Base-by-base conservation (phyloP, 192 early-diverging fungal species). In the Irineochytrium annulatum region DNA sequence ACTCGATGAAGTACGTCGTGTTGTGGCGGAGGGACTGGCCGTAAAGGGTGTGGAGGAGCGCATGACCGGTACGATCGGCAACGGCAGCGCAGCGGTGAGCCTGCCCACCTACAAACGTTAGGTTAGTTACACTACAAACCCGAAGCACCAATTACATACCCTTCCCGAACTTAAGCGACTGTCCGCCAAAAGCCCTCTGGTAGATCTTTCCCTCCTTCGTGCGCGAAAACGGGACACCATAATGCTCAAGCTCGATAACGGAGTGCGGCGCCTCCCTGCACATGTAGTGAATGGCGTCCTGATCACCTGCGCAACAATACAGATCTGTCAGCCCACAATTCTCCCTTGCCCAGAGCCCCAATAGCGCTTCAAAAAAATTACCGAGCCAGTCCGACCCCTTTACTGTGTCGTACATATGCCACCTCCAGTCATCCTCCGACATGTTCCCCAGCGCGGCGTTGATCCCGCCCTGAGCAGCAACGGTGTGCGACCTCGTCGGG, bases 381-480 rank as follows among this genome's bases (percentile, higher is more conserved):
- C 94, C 95, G 20, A 98, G 86, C 96, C 96, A 98, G 72, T 98
- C 96, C 60, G 88, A 91, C 51, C 94, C 95, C 83, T 98, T 98
- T 72, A 96, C 94, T 24, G 95, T 96, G 61, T 98, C 95, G 69
- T 96, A 98, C 96, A 98, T 98, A 75, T 98, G 96, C 96, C 96
- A 98, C 77, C 94, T 86, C 96, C 96, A 99, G 81, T 99, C 96
- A 75, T 99, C 96, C 78, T 99, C 92, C 60, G 87, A 85, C 94
- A 99, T 97, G 78, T 99, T 99, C 51, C 96, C 96, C 41, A 99
- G 86, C 45, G 96, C 96, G 62, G 96, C 96, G 77, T 99, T 99
- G 74, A 99, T 92, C 69, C 96, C 96, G 63, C 95, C 95, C 74
- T 98, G 95, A 52, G 95, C 95, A 45, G 95, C 95, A 41, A 98